phyloP scores from a whole-genome alignment of 768 basidiomycete genomes.

The Calvatia gigantea region DNA sequence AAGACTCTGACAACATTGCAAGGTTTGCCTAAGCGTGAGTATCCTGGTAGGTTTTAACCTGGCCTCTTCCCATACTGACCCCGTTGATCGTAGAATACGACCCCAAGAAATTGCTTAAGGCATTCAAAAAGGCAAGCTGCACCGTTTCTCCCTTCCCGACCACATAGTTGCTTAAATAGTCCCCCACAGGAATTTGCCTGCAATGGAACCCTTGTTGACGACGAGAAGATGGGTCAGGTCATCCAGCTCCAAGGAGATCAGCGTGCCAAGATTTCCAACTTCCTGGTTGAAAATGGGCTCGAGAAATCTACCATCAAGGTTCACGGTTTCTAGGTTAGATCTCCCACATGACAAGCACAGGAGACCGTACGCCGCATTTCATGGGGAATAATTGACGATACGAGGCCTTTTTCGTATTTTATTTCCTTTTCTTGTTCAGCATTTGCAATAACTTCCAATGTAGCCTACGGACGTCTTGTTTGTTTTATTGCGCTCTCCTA shows the following conservation, averaged over 20 bases:
- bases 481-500: constrained; percentile 11
- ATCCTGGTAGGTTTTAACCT: constrained; percentile 7
- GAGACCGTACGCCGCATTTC: constrained; percentile 9
- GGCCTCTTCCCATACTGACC: constrained; percentile 5
- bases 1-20: constrained; percentile 98
- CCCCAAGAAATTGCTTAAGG: constrained; percentile 96
- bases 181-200: constrained; percentile 86
- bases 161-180: constrained; percentile 5
- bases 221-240: constrained; percentile 94
- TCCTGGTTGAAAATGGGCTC: constrained; percentile 83
- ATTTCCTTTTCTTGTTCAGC: neutral
- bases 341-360: neutral
- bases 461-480: constrained; percentile 6
- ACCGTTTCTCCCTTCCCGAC: constrained; percentile 3
- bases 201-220: constrained; percentile 95
- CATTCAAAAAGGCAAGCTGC: constrained; percentile 96
- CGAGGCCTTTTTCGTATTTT: constrained; percentile 8
- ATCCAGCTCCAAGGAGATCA: constrained; percentile 99
- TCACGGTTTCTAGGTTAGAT: constrained; percentile 70
- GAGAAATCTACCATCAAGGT: constrained; percentile 77
- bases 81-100: constrained; percentile 71
- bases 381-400: constrained; percentile 8
- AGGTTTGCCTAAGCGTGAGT: constrained; percentile 84
- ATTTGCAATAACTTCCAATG: neutral
- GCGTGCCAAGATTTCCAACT: constrained; percentile 82